Base-by-base conservation (phyloP, 768 basidiomycete species). In the Xerocomus spinulosus region DNA sequence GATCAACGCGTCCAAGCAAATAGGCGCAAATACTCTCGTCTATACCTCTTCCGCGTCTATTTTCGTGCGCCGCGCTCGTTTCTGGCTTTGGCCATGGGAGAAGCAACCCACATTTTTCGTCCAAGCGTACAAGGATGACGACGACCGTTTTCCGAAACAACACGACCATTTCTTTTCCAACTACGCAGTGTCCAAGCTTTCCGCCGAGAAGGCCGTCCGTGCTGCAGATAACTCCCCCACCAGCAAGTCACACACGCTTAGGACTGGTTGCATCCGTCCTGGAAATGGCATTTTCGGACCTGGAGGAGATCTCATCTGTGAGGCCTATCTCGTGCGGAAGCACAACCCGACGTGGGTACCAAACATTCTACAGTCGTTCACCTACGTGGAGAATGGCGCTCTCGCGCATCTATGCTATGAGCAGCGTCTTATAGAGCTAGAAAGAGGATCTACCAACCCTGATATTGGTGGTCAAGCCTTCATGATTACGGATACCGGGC, bases 71-170 rank as follows among this genome's bases (percentile, higher is more conserved):
- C 68, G 80, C 25, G 69, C 78, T 9, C 76, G 82, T 1, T 81
- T 85, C 54, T 76, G 80, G 64, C 71, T 85, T 13, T 87, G 83
- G 81, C 87, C 86, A 3, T 91, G 87, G 87, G 77, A 88, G 67
- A 72, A 46, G 23, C 73, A 70, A 48, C 83, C 85, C 0, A 53
- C 70, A 23, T 64, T 68, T 51, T 81, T 82, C 54, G 73, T 84
- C 8, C 87, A 91, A 62, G 67, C 76, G 3, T 70, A 85, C 49
- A 74, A 75, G 45, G 87, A 88, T 58, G 79, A 82, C 48, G 81
- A 86, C 39, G 53, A 47, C 21, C 56, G 62, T 12, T 53, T 79
- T 2, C 82, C 83, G 9, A 76, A 70, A 56, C 67, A 60, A 5
- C 83, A 85, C 54, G 66, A 75, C 13, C 71, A 83, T 12, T 85